Evolutionary conservation across 2,329 filamentous ascomycete genomes (phyloP), one percentile per base, ranked within the genome.

Genomic region (Claviceps pusilla): DNA sequence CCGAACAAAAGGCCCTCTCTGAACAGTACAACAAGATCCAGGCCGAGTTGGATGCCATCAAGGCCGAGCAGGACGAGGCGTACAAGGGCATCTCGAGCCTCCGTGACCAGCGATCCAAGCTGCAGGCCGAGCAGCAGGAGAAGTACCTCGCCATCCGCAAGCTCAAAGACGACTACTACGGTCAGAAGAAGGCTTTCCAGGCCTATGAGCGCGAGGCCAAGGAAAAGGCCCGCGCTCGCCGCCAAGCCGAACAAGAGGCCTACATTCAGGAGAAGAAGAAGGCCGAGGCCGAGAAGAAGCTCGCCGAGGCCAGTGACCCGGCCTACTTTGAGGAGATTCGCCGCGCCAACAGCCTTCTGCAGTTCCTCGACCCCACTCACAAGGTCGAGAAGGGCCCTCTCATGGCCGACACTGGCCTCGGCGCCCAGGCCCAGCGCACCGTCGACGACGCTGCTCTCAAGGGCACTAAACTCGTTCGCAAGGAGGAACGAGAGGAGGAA

Each of bases 281-380:
- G 75, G 83, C 86, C 66, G 78, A 82, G 52, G 88, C 87, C 54
- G 79, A 87, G 71, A 79, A 83, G 68, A 78, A 87, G 69, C 82
- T 94, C 45, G 83, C 84, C 64, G 86, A 91, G 65, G 88, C 88
- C 62, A 87, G 83, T 66, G 84, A 88, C 63, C 89, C 86, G 16
- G 93, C 93, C 52, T 98, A 89, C 76, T 78, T 88, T 49, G 89
- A 96, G 63, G 89, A 98, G 74, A 95, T 98, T 65, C 80, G 89
- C 63, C 86, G 86, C 53, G 87, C 89, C 58, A 87, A 93, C 73
- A 86, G 83, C 67, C 77, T 98, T 48, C 87, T 97, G 62, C 83
- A 84, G 61, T 91, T 91, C 78, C 91, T 97, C 61, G 90, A 97
- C 69, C 91, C 91, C 2, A 79, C 74, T 16, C 76, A 81, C 56